Conservation (phyloP, 257 asterid genomes). For the Solanum rostratum region DNA sequence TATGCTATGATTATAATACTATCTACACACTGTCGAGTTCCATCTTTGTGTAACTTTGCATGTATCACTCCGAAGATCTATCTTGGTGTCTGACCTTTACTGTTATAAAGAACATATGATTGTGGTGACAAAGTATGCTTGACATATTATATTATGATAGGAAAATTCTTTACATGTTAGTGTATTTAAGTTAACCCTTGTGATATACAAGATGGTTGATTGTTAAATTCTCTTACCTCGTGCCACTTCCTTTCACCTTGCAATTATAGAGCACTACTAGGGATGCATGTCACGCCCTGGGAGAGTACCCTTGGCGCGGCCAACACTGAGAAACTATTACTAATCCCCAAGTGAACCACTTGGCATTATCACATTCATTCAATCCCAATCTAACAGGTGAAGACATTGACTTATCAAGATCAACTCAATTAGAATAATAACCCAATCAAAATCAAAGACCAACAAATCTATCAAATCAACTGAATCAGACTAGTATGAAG, state of each 20-base stretch:
- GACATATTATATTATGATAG: slow-evolving; percentile 29
- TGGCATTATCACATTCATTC: too few relatives aligned
- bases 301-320: too few relatives aligned
- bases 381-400: too few relatives aligned
- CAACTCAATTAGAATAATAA: too few relatives aligned
- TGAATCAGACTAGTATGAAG: too few relatives aligned
- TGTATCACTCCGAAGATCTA: slow-evolving; percentile 27
- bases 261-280: slow-evolving; percentile 56
- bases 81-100: slow-evolving; percentile 28
- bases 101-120: slow-evolving; percentile 18
- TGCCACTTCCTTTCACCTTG: slow-evolving; percentile 53
- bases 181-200: background rate
- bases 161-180: background rate
- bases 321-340: too few relatives aligned
- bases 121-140: slow-evolving; percentile 22
- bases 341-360: too few relatives aligned
- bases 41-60: slow-evolving; percentile 12
- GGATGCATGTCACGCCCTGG: too few relatives aligned
- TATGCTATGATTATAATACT: background rate
- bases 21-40: background rate
- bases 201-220: background rate
- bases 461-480: too few relatives aligned
- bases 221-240: slow-evolving; percentile 22
- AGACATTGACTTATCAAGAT: too few relatives aligned
- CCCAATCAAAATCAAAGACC: too few relatives aligned